Evolutionary conservation across 768 basidiomycete species (phyloP), one percentile per base, ranked within the genome.

Genomic region (Dendrothele bispora): DNA sequence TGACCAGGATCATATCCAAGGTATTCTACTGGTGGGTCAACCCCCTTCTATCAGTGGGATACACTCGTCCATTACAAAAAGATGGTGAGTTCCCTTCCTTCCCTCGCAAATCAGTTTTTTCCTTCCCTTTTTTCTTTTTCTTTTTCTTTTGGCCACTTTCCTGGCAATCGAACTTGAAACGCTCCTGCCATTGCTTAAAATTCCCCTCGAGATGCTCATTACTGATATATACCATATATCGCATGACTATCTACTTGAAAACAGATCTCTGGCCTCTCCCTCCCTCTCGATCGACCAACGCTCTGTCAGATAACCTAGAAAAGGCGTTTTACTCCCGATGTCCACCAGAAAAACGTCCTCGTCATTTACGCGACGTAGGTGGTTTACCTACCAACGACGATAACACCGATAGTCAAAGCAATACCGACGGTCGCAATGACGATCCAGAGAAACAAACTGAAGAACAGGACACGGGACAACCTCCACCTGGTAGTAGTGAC

Each of bases 231-330:
- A n/a, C n/a, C n/a, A n/a, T n/a, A n/a, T n/a, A n/a, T n/a, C n/a
- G n/a, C n/a, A n/a, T n/a, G n/a, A 20, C 35, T 12, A 21, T 11
- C 1, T 21, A 15, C 21, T 32, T 8, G 7, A 48, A 20, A 26
- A 39, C 24, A 18, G 79, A 80, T 52, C 55, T 80, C 11, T 79
- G 75, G 74, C 56, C 66, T 42, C 63, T 79, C 5, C 73, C 73
- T n/a, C 49, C 55, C 4, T 18, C 52, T 1, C 55, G 60, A 2
- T 69, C 64, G 8, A 70, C 76, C 8, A 54, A 51, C 11, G 48
- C 56, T 10, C 57, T 75, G 35, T 67, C 73, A 22, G 63, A 73
- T 46, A 46, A 56, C 12, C 50, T 79, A 10, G 75, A 78, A 48
- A 39, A 50, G 17, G 61, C 66, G 36, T 80, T 77, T 56, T 80